phyloP scores from a whole-genome alignment of 441 rosid species.

The Lepidium campestre region DNA sequence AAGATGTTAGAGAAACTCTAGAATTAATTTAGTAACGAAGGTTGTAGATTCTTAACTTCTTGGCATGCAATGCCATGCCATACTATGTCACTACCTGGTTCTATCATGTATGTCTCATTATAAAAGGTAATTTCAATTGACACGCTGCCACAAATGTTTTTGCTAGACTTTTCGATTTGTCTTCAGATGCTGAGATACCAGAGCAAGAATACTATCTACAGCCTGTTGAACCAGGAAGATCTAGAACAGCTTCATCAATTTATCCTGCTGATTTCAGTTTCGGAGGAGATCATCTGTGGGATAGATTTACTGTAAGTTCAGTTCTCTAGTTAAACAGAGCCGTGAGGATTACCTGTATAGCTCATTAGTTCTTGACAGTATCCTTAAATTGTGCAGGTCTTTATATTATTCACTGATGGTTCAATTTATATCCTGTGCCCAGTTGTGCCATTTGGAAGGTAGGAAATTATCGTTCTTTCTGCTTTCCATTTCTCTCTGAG shows the following conservation, averaged over 20 bases:
- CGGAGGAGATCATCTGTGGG: constrained; percentile 96
- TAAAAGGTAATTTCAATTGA: constrained; percentile 9
- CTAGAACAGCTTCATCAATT: constrained; percentile 68
- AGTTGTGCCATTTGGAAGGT: constrained; percentile 93
- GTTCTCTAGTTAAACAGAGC: constrained; percentile 13
- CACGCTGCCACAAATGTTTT: constrained; percentile 18
- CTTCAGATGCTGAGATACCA: constrained; percentile 64
- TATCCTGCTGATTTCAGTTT: constrained; percentile 83
- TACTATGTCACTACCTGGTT: not conserved
- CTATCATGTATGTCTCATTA: not conserved
- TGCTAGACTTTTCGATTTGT: constrained; percentile 75
- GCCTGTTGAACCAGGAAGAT: constrained; percentile 78
- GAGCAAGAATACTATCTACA: constrained; percentile 94
- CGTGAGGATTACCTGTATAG: not conserved
- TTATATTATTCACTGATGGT: constrained; percentile 76
- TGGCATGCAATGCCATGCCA: not conserved
- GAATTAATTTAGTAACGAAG: not conserved
- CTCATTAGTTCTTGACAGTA: constrained; percentile 14
- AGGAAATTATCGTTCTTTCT: constrained; percentile 11
- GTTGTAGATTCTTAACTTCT: not conserved
- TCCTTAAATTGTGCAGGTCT: constrained; percentile 53
- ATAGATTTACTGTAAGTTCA: constrained; percentile 82
- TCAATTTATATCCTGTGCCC: constrained; percentile 87
- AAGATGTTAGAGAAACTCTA: not conserved
- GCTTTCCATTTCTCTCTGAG: not conserved